Evolutionary conservation across 352 stramenopile species (phyloP).

Genomic region (Thalassiosira hispida): DNA sequence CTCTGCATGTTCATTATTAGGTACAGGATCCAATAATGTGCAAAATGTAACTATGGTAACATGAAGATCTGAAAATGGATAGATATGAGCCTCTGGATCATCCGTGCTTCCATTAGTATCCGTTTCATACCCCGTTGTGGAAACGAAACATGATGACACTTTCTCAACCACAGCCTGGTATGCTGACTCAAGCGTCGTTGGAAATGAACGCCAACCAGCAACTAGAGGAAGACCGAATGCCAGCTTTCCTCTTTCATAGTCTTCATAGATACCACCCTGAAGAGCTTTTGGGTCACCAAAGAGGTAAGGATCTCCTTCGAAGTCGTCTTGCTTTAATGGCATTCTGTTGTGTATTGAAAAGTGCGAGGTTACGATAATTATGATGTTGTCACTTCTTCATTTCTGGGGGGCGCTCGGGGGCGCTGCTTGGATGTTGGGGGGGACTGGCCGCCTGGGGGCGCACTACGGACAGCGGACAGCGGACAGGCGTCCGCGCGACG

Average conservation of each 20-base stretch:
- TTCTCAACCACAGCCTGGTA: constrained; percentile 2
- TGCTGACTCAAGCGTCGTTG: background rate
- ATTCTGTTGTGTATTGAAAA: background rate
- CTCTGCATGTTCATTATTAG: constrained; percentile 1
- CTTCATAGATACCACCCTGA: background rate
- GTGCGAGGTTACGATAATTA: too few relatives aligned
- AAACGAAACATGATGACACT: constrained; percentile 7
- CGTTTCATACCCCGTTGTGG: constrained; percentile 2
- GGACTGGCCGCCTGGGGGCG: too few relatives aligned
- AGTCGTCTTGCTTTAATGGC: background rate
- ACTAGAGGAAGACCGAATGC: constrained; percentile 22
- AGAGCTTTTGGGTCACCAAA: background rate
- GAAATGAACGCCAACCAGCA: constrained; percentile 19
- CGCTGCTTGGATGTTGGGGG: too few relatives aligned
- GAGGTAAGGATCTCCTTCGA: constrained; percentile 4
- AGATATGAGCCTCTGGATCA: constrained; percentile 21
- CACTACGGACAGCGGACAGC: too few relatives aligned
- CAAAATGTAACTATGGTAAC: constrained; percentile 24
- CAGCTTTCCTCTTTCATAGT: background rate
- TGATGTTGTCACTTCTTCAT: too few relatives aligned
- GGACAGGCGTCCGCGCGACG: too few relatives aligned
- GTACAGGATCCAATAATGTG: background rate
- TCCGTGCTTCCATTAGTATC: background rate
- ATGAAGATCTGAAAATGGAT: constrained; percentile 31
- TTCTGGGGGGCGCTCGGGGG: too few relatives aligned